These are phyloP conservation scores for Malassezia equina DNA, from an alignment of 1,284 basidiomycete genomes.

Conservation along the genomic window DNA sequence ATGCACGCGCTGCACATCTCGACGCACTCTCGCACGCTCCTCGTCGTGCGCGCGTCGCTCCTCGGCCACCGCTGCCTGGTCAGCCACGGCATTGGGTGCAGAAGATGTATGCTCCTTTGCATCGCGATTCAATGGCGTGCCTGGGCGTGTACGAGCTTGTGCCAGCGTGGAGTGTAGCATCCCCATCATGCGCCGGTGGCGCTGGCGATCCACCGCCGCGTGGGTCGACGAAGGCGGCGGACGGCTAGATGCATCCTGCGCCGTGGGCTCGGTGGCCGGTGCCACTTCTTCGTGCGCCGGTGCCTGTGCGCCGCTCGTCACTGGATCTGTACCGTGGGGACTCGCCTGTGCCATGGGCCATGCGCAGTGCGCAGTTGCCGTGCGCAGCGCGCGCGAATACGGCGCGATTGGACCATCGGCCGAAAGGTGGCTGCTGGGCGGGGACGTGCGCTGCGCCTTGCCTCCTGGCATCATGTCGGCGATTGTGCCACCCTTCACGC, in stretches of 20 bases:
- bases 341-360: neutral
- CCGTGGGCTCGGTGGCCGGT: neutral
- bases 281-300: neutral
- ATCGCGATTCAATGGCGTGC: neutral
- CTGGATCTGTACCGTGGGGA: neutral
- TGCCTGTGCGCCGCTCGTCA: neutral
- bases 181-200: slow-evolving; percentile 13
- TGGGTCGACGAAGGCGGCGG: neutral
- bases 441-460: neutral
- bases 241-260: neutral
- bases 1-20: slow-evolving; percentile 1
- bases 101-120: no score
- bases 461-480: neutral
- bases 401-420: neutral
- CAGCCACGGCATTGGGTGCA: neutral
- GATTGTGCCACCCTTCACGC: neutral
- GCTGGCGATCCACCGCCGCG: slow-evolving; percentile 6
- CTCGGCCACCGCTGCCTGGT: neutral
- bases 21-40: slow-evolving; percentile 13
- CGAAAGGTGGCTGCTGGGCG: no score
- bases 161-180: slow-evolving; percentile 10
- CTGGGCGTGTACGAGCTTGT: slow-evolving; percentile 3
- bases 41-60: slow-evolving; percentile 16
- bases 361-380: neutral
- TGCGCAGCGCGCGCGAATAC: no score